Evolutionary conservation across 768 basidiomycete genomes (phyloP).

Genomic region (Cytidiella melzeri): DNA sequence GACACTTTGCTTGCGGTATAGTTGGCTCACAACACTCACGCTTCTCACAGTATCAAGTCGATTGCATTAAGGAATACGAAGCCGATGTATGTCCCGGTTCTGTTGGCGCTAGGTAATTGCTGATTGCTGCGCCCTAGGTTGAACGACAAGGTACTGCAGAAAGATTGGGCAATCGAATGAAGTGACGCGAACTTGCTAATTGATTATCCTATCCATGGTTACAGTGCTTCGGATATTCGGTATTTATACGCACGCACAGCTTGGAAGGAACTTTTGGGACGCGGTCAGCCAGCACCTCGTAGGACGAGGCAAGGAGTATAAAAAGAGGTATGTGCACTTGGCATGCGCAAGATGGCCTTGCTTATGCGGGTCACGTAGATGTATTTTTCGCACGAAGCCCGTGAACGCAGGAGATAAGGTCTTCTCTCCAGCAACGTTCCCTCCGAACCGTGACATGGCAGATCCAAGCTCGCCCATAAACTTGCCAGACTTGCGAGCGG

Average conservation of each 20-base stretch:
- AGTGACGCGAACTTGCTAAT: no score
- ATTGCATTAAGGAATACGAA: constrained; percentile 21
- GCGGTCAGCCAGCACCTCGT: constrained; percentile 35
- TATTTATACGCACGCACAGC: constrained; percentile 42
- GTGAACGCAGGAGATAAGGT: constrained; percentile 33
- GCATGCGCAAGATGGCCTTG: neutral
- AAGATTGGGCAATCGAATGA: no score
- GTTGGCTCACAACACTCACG: neutral
- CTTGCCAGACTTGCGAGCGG: constrained; percentile 32
- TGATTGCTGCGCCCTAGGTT: constrained; percentile 18
- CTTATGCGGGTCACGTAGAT: constrained; percentile 28
- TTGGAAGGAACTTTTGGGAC: constrained; percentile 41
- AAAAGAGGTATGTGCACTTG: constrained; percentile 33
- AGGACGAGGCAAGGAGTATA: constrained; percentile 47
- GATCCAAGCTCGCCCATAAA: neutral
- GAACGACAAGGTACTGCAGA: constrained; percentile 36
- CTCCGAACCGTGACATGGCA: constrained; percentile 27
- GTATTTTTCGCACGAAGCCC: constrained; percentile 36
- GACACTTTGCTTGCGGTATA: neutral
- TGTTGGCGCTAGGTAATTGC: neutral
- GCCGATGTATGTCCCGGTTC: constrained; percentile 11
- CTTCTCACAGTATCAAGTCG: constrained; percentile 20
- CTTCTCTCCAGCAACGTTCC: constrained; percentile 49
- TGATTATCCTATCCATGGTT: neutral
- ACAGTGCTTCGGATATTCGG: constrained; percentile 45